Evolutionary conservation across 495 filamentous ascomycete species (phyloP), one percentile per base, ranked within the genome.

Genomic region (Penicillium bialowiezense): DNA sequence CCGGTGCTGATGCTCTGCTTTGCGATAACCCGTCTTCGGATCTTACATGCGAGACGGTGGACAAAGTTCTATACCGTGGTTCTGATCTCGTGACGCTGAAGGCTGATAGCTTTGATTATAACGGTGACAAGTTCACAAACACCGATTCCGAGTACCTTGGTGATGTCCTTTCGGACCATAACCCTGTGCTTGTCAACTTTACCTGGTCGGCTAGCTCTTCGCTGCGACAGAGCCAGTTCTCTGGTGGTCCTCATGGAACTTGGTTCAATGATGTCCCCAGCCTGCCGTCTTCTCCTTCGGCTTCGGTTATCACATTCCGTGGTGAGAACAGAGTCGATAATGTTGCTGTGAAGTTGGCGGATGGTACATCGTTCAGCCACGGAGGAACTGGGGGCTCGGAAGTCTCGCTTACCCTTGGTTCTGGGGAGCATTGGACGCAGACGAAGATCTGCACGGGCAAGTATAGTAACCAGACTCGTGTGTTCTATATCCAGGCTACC

Each of bases 51-150:
- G 82, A 85, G 64, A 77, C 74, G 2, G 78, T 86, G 13, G 83
- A 86, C 52, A 86, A 85, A 62, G 73, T 84, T 34, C 71, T 84
- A 40, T 84, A 82, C 59, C 72, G 82, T 9, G 69, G 69, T 3
- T 72, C 73, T 23, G 64, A 68, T 6, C 54, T 79, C 1, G 51
- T 83, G 0, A 58, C 56, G 0, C 58, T 85, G 8, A 44, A 51
- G 7, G 72, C 76, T 0, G 69, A 64, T 0, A 56, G 57, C 23
- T 81, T 74, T 55, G 55, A 57, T 44, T 85, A 85, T 50, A 79
- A 70, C 15, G 68, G 68, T 40, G 24, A 51, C 8, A 59, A 60
- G 15, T 86, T 85, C 61, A 60, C 81, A 1, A 73, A 81, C 57
- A 78, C 56, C 7, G 78, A 79, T 2, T 64, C 60, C 26, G 33